phyloP scores from a whole-genome alignment of 139 green algal genomes.

The Asterochloris erici region DNA sequence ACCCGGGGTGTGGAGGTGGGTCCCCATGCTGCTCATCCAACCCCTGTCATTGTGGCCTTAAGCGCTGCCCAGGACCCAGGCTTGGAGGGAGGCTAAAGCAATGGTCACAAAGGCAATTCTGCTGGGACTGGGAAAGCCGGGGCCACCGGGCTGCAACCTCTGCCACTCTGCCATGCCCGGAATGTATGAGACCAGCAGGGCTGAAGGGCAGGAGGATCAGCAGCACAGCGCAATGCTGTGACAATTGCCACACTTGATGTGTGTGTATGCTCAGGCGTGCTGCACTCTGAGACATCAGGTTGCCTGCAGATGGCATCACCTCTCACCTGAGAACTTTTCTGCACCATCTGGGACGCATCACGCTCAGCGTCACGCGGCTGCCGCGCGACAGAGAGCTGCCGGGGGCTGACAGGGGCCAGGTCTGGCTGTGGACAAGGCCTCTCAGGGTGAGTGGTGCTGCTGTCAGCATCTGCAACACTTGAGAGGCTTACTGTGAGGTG shows the following conservation, averaged over 20 bases:
- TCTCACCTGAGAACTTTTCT: slow-evolving; percentile 70
- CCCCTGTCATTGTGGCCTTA: too few relatives aligned
- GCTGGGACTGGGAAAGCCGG: too few relatives aligned
- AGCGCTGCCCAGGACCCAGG: too few relatives aligned
- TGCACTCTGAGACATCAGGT: slow-evolving; percentile 8
- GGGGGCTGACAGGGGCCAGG: slow-evolving; percentile 47
- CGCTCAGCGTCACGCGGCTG: slow-evolving; percentile 46
- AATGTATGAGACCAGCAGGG: background rate
- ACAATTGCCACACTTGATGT: too few relatives aligned
- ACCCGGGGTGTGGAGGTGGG: slow-evolving; percentile 1
- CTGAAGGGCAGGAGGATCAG: too few relatives aligned
- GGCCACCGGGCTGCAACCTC: too few relatives aligned
- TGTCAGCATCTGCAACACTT: background rate
- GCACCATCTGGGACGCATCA: slow-evolving; percentile 58
- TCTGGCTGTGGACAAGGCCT: slow-evolving; percentile 82
- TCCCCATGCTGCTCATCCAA: too few relatives aligned
- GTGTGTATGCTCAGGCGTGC: slow-evolving; percentile 44
- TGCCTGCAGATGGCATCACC: slow-evolving; percentile 52
- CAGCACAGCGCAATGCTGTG: too few relatives aligned
- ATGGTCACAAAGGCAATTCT: too few relatives aligned
- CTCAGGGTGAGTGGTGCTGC: background rate
- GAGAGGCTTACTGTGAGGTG: background rate
- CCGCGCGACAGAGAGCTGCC: slow-evolving; percentile 48
- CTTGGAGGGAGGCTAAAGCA: too few relatives aligned
- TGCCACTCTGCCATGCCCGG: background rate